Evolutionary conservation across 495 filamentous ascomycete genomes (phyloP), one percentile per base, ranked within the genome.

Genomic region (Achaetomiella virescens): DNA sequence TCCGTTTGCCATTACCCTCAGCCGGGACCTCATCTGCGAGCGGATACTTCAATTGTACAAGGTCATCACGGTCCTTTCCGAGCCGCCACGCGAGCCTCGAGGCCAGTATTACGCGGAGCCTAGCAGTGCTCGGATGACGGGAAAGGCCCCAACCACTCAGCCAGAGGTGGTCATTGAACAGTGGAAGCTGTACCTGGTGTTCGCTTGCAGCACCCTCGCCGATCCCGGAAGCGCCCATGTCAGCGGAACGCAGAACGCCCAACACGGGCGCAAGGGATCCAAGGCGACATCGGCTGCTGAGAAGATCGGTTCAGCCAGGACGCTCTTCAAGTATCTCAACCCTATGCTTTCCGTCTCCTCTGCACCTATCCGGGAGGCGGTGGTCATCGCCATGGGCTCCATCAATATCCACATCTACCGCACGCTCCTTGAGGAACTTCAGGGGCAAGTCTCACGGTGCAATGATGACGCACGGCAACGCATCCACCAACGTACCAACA

Each of bases 171-270:
- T 98, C 52, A 82, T 97, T 55, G 93, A 97, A 66, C 93, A 99
- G 69, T 99, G 92, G 92, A 97, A 96, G 70, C 75, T 97, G n/a
- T 97, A 97, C 66, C 78, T 99, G 40, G 88, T 95, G 42, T 95
- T 97, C 71, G 95, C 95, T 6, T 99, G 95, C 67, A 95, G 91
- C 9, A 99, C 95, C 0, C 77, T 99, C 25, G 91, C 86, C 27
- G 92, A 90, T 55, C 83, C 89, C 17, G 91, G 91, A 17, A 83
- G 78, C 17, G 77, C 81, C 29, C 83, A 81, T 40, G 82, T 79
- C 61, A 81, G 65, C 46, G 57, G 66, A 63, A 61, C 81, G 71
- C 79, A 73, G 60, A 80, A 82, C 59, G 77, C 79, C n/a, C 89
- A 95, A 61, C 91, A 98, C 67, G 80, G 82, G 5, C 82, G 93